phyloP scores from a whole-genome alignment of 2,329 filamentous ascomycete species.

The Aspergillus arachidicola region DNA sequence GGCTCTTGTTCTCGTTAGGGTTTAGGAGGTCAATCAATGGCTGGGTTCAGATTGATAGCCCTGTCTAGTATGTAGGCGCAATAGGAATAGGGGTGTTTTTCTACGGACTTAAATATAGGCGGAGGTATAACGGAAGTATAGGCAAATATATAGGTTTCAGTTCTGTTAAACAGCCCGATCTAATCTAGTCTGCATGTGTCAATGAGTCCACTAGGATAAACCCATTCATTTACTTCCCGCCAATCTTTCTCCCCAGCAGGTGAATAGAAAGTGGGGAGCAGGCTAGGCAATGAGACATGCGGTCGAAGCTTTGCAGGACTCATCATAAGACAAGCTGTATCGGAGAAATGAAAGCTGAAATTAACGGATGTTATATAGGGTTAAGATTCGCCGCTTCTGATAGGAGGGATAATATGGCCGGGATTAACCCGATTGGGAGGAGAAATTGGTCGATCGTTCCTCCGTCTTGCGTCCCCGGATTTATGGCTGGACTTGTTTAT shows the following conservation, averaged over 20 bases:
- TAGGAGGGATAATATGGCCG: conserved; percentile 22
- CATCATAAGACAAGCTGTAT: neutral
- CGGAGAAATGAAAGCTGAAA: neutral
- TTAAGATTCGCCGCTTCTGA: conserved; percentile 11
- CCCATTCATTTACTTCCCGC: neutral
- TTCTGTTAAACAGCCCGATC: neutral
- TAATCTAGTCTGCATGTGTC: neutral
- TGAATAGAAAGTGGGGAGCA: neutral
- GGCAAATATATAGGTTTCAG: neutral
- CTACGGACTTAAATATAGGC: neutral
- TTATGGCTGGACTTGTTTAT: neutral
- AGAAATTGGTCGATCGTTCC: conserved; percentile 16
- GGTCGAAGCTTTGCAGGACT: neutral
- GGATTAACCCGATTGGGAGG: conserved; percentile 20
- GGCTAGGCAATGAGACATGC: neutral
- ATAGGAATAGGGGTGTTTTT: neutral
- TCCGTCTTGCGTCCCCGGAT: conserved; percentile 3
- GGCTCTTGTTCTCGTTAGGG: neutral
- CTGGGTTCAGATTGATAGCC: neutral
- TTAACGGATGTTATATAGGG: neutral
- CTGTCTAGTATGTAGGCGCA: neutral
- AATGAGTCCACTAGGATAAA: neutral
- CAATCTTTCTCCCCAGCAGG: neutral
- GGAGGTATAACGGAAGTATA: neutral
- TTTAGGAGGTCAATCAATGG: neutral